A percentile compares a stretch with the other conserved stretches of the same genome.
phyloP scores from a whole-genome alignment of 1,139 yeast genomes.

The Candida tropicalis region DNA sequence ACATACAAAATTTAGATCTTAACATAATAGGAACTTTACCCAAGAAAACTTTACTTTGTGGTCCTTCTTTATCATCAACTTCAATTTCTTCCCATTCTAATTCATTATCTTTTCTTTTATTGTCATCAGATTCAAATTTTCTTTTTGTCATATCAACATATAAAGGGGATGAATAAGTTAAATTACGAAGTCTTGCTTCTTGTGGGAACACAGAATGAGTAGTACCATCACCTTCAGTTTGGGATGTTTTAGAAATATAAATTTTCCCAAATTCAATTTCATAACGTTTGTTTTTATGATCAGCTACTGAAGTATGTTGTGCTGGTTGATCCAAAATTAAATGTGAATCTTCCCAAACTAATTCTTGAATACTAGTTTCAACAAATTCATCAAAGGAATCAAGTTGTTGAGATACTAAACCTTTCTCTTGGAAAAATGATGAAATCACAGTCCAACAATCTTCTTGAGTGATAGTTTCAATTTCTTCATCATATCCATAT shows the following conservation, averaged over 20 bases:
- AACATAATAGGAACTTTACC: conserved; percentile 99
- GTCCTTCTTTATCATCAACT: conserved; percentile 67
- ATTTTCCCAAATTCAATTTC: conserved; percentile 97
- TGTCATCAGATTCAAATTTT: conserved; percentile 83
- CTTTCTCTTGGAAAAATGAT: conserved; percentile 93
- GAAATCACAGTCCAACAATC: conserved; percentile 99
- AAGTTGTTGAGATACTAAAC: conserved; percentile 95
- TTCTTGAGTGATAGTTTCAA: conserved; percentile 86
- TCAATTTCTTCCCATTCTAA: conserved; percentile 68
- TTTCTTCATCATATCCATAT: conserved; percentile 62
- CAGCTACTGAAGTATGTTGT: conserved; percentile 90
- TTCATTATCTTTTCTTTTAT: conserved; percentile 56
- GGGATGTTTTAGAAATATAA: conserved; percentile 94
- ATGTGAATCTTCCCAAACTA: conserved; percentile 94
- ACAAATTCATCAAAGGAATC: conserved; percentile 98
- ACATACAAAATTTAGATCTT: conserved; percentile 92
- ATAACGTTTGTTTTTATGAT: conserved; percentile 86
- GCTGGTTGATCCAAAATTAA: conserved; percentile 97
- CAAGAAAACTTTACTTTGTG: conserved; percentile 75
- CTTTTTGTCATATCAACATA: conserved; percentile 95
- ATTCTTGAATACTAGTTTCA: conserved; percentile 93
- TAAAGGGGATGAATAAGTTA: conserved; percentile 94
- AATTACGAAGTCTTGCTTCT: conserved; percentile 93
- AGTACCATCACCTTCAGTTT: conserved; percentile 99
- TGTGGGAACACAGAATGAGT: conserved; percentile 99